Conservation (phyloP, 306 rosid genomes). For the Mimosa pudica region DNA sequence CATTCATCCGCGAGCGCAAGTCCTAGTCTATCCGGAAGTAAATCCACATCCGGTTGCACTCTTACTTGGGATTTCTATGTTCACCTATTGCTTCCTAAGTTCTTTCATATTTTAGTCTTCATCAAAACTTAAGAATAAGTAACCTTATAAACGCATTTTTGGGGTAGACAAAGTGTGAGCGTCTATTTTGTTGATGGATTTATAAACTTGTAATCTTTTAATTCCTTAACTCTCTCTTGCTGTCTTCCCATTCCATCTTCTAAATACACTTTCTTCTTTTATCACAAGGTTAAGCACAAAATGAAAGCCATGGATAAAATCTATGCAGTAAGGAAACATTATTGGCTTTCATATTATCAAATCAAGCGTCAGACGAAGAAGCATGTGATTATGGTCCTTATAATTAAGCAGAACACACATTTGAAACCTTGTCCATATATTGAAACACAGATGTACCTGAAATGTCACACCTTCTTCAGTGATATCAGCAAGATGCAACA, state of each 20-base stretch:
- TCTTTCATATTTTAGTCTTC: no score
- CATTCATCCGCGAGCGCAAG: no score
- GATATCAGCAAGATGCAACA: conserved; percentile 95
- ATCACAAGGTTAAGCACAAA: neutral
- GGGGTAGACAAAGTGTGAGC: neutral
- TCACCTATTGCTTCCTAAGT: no score
- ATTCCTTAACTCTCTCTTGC: neutral
- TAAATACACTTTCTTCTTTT: neutral
- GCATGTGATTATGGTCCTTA: neutral
- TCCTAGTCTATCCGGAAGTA: no score
- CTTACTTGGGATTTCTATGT: no score
- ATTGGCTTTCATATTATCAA: neutral
- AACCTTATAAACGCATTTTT: neutral
- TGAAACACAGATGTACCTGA: conserved; percentile 60
- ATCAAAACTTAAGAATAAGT: no score
- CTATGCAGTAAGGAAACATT: neutral
- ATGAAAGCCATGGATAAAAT: neutral
- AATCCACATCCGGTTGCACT: no score
- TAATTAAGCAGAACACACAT: neutral
- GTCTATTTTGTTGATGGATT: neutral
- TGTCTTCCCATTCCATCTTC: neutral
- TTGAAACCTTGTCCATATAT: conserved; percentile 17
- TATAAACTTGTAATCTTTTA: neutral
- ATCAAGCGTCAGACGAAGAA: neutral
- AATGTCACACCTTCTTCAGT: conserved; percentile 96